Conservation (phyloP, 805 yeast genomes). For the Monosporozyma solicola region DNA sequence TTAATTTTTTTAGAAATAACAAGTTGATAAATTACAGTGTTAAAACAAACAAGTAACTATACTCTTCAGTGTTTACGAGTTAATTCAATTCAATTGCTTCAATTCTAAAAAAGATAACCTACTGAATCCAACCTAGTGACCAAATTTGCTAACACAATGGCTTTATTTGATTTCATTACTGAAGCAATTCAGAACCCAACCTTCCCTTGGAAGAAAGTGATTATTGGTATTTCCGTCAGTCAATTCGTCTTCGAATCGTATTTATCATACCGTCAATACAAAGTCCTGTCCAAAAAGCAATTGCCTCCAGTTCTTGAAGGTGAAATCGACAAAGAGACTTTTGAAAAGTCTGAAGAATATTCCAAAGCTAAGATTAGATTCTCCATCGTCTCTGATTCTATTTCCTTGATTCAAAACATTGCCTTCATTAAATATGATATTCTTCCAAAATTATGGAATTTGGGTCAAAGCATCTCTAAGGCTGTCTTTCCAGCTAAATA, state of each 20-base stretch:
- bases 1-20: background rate
- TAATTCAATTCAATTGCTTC: background rate
- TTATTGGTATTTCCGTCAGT: constrained; percentile 65
- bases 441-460: constrained; percentile 54
- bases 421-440: constrained; percentile 51
- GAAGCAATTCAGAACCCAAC: background rate
- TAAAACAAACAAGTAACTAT: background rate
- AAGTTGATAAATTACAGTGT: background rate
- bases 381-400: constrained; percentile 45
- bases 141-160: background rate
- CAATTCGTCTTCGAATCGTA: constrained; percentile 69
- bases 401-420: constrained; percentile 46
- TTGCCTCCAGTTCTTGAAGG: constrained; percentile 65
- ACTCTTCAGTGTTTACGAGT: background rate
- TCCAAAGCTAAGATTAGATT: constrained; percentile 71
- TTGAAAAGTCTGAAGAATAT: constrained; percentile 67
- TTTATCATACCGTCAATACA: constrained; percentile 69
- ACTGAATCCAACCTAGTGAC: background rate
- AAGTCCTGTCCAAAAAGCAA: constrained; percentile 41
- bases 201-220: constrained; percentile 71
- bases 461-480: constrained; percentile 34
- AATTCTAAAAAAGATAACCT: background rate
- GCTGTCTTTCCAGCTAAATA: constrained; percentile 22
- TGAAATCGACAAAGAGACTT: constrained; percentile 64
- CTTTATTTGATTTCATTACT: background rate